Evolutionary conservation across 352 stramenopile species (phyloP).

Genomic region (Phytophthora chlamydospora): DNA sequence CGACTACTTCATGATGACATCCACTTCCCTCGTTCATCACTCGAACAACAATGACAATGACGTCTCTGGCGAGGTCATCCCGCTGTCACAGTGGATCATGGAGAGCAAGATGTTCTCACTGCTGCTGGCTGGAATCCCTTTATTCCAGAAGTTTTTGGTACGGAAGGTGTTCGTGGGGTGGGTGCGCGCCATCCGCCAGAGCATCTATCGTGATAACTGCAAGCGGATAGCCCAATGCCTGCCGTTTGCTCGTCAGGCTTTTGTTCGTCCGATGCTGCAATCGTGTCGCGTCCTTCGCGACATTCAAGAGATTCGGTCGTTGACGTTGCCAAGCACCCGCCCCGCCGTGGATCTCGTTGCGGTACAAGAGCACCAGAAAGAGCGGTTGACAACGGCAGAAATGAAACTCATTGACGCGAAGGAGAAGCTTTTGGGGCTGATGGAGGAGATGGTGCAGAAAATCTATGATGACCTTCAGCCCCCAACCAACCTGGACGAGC

Average conservation of each 20-base stretch:
- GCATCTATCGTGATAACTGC: constrained; percentile 54
- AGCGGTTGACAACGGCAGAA: constrained; percentile 43
- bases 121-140: constrained; percentile 65
- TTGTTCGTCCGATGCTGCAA: constrained; percentile 46
- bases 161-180: constrained; percentile 66
- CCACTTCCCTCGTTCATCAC: constrained; percentile 64
- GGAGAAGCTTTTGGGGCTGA: constrained; percentile 51
- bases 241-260: constrained; percentile 45
- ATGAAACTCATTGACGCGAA: constrained; percentile 74
- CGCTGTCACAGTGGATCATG: constrained; percentile 72
- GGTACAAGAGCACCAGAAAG: constrained; percentile 60
- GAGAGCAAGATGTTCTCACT: constrained; percentile 81
- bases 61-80: constrained; percentile 56
- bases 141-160: constrained; percentile 78
- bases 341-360: constrained; percentile 35
- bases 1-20: constrained; percentile 79
- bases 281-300: constrained; percentile 43
- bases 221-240: constrained; percentile 39
- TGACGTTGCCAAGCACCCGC: constrained; percentile 44
- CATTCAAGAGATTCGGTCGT: constrained; percentile 49
- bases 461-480: constrained; percentile 49
- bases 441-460: constrained; percentile 60
- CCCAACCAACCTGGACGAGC: constrained; percentile 50
- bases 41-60: constrained; percentile 44
- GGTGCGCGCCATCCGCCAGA: constrained; percentile 35